Evolutionary conservation across 2,329 filamentous ascomycete species (phyloP).

Genomic region (Orbilia ellipsospora): DNA sequence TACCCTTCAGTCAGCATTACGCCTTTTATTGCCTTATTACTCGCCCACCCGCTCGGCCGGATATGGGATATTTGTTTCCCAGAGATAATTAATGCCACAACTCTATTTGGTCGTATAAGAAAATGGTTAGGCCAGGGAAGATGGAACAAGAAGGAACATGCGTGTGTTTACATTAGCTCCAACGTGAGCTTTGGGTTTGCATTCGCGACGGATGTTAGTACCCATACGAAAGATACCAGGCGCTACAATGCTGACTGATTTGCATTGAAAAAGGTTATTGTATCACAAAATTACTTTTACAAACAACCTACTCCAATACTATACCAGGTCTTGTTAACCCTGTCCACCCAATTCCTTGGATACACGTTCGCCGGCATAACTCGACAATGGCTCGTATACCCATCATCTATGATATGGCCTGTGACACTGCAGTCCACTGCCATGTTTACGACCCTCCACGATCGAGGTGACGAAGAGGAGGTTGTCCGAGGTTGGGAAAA

Average conservation of each 20-base stretch:
- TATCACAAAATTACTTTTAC: conserved; percentile 90
- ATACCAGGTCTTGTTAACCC: conserved; percentile 83
- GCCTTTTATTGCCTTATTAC: conserved; percentile 84
- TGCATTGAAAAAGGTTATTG: conserved; percentile 70
- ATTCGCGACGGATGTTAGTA: conserved; percentile 79
- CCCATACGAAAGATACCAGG: background rate
- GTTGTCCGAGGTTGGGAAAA: conserved; percentile 83
- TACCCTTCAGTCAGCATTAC: conserved; percentile 92
- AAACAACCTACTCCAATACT: conserved; percentile 79
- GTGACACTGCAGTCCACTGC: conserved; percentile 87
- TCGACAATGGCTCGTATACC: conserved; percentile 81
- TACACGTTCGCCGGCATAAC: conserved; percentile 88
- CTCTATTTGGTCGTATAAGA: conserved; percentile 66
- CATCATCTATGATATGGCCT: conserved; percentile 91
- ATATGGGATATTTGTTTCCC: conserved; percentile 77
- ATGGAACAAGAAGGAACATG: conserved; percentile 91
- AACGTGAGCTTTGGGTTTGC: conserved; percentile 91
- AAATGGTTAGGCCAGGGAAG: conserved; percentile 81
- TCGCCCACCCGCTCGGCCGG: conserved; percentile 84
- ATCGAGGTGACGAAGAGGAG: conserved; percentile 73
- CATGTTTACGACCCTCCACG: conserved; percentile 89
- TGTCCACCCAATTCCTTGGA: conserved; percentile 86
- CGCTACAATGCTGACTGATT: background rate
- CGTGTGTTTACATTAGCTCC: conserved; percentile 87
- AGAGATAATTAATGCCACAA: conserved; percentile 57